Evolutionary conservation across 305 asterid genomes (phyloP).

Genomic region (Andrographis paniculata): DNA sequence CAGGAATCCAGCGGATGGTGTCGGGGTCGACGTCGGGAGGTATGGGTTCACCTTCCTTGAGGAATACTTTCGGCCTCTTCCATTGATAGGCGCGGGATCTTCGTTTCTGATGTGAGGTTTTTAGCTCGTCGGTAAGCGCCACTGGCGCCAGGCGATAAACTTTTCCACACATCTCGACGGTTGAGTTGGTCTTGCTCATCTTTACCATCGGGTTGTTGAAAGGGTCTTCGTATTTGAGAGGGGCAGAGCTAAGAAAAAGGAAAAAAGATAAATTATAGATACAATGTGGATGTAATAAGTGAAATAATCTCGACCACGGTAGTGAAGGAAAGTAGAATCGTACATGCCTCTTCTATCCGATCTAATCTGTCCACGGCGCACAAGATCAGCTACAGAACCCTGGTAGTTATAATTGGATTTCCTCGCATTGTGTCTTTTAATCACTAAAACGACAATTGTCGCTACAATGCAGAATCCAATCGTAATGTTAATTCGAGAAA

Average conservation of each 20-base stretch:
- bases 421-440: constrained; percentile 42
- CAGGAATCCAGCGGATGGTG: constrained; percentile 94
- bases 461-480: constrained; percentile 58
- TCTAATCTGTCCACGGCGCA: constrained; percentile 91
- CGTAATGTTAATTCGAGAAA: constrained; percentile 39
- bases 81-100: constrained; percentile 97
- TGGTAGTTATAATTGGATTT: constrained; percentile 40
- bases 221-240: constrained; percentile 92
- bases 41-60: constrained; percentile 83
- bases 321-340: constrained; percentile 37
- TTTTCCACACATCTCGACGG: constrained; percentile 95
- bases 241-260: constrained; percentile 50
- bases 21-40: constrained; percentile 99
- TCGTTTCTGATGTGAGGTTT: constrained; percentile 73
- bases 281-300: background rate
- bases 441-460: constrained; percentile 38
- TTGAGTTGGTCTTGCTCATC: constrained; percentile 70
- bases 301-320: background rate
- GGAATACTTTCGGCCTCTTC: constrained; percentile 91
- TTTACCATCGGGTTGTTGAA: constrained; percentile 94
- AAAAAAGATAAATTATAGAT: constrained; percentile 4
- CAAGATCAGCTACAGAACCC: constrained; percentile 96
- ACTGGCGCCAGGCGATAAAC: constrained; percentile 92
- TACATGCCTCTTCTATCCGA: constrained; percentile 99
- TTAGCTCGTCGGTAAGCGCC: constrained; percentile 79